Conservation (phyloP, 768 basidiomycete genomes). For the Neoboletus magnificus region DNA sequence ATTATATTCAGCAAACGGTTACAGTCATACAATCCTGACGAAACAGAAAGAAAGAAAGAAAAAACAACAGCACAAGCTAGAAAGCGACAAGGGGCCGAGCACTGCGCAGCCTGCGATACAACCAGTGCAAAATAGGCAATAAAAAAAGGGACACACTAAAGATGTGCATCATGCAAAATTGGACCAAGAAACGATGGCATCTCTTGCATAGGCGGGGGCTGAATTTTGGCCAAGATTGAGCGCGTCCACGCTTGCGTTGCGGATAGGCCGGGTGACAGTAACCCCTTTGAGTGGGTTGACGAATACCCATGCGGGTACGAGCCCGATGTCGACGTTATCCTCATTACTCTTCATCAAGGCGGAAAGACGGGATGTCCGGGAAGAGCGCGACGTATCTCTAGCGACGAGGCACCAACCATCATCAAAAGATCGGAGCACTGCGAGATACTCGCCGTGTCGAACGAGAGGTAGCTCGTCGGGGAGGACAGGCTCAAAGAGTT, state of each 20-base stretch:
- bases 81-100: background rate
- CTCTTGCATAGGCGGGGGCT: slow-evolving; percentile 29
- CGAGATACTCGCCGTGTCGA: slow-evolving; percentile 54
- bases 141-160: background rate
- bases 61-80: background rate
- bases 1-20: background rate
- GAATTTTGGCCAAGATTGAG: slow-evolving; percentile 46
- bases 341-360: slow-evolving; percentile 11
- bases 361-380: slow-evolving; percentile 34
- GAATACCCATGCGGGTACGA: slow-evolving; percentile 79
- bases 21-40: background rate
- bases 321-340: slow-evolving; percentile 60
- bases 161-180: slow-evolving; percentile 3
- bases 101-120: background rate
- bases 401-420: slow-evolving; percentile 81
- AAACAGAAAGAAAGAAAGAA: background rate
- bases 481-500: slow-evolving; percentile 64
- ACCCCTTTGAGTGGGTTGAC: slow-evolving; percentile 58
- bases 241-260: slow-evolving; percentile 48
- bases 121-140: background rate
- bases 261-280: slow-evolving; percentile 59
- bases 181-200: slow-evolving; percentile 63
- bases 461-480: slow-evolving; percentile 66
- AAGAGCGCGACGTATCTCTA: slow-evolving; percentile 43
- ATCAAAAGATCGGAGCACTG: slow-evolving; percentile 63